phyloP scores from a whole-genome alignment of 1,139 yeast genomes.

The Geotrichum fermentans region DNA sequence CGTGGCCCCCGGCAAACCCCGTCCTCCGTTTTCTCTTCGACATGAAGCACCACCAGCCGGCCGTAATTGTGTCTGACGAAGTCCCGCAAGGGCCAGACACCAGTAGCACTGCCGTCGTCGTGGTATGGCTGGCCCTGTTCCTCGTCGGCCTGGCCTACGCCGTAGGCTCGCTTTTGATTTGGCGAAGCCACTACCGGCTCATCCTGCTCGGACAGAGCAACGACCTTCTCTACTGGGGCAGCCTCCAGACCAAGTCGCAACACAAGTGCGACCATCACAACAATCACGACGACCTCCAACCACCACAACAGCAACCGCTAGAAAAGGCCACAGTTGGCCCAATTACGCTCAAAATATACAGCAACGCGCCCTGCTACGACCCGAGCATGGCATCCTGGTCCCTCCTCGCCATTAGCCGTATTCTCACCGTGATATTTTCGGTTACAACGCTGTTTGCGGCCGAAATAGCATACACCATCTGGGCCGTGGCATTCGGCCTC shows the following conservation, averaged over 20 bases:
- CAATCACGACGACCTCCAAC: neutral
- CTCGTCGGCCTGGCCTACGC: neutral
- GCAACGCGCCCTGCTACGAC: neutral
- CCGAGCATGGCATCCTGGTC: neutral
- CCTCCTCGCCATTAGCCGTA: neutral
- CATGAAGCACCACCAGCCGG: neutral
- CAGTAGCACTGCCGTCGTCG: neutral
- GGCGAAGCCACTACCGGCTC: neutral
- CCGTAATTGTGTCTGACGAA: neutral
- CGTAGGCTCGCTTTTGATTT: neutral
- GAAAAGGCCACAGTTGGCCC: neutral
- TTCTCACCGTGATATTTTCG: neutral
- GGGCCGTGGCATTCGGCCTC: neutral
- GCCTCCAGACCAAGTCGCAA: neutral
- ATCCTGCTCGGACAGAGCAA: neutral
- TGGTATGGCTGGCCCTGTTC: neutral
- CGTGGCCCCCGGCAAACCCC: neutral
- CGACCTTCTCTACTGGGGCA: neutral
- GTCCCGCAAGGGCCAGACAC: neutral
- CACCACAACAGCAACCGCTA: neutral
- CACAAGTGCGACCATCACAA: neutral
- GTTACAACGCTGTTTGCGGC: neutral
- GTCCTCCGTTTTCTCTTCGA: neutral
- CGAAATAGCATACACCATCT: neutral
- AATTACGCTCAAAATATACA: neutral